Conservation (phyloP, 1,284 basidiomycete species). For the Cryptococcus amylolentus region DNA sequence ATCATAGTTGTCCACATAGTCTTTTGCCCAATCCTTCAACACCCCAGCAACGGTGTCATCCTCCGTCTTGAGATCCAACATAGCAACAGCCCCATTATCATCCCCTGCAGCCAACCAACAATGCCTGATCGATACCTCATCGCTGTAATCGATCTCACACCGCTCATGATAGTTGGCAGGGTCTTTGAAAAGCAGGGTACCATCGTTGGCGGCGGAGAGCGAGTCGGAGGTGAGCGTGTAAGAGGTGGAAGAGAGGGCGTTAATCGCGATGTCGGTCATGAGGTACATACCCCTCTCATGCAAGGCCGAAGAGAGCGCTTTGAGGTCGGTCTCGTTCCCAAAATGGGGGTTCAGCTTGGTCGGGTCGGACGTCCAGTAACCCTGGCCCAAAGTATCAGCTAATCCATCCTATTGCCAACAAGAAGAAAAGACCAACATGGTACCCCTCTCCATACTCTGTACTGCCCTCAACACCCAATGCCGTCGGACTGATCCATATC, state of each 20-base stretch:
- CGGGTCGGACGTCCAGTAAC: conserved; percentile 55
- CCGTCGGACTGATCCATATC: conserved; percentile 50
- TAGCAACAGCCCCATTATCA: conserved; percentile 55
- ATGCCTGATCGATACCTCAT: conserved; percentile 22
- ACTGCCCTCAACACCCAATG: conserved; percentile 58
- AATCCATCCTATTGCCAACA: not conserved
- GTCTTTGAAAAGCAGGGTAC: conserved; percentile 32
- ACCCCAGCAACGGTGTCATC: conserved; percentile 57
- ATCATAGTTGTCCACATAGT: conserved; percentile 60
- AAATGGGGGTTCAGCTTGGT: conserved; percentile 63
- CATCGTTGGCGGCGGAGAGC: conserved; percentile 19
- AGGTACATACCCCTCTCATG: conserved; percentile 67
- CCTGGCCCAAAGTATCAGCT: conserved; percentile 9
- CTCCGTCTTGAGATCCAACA: conserved; percentile 66
- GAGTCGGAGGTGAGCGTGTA: conserved; percentile 19
- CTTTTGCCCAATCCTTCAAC: conserved; percentile 60
- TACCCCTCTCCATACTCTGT: conserved; percentile 54
- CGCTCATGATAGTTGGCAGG: conserved; percentile 27
- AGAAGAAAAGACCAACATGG: conserved; percentile 21
- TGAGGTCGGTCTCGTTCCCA: conserved; percentile 64
- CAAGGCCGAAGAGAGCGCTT: conserved; percentile 60
- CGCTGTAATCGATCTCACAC: conserved; percentile 25
- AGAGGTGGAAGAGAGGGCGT: conserved; percentile 59
- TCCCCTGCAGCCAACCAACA: conserved; percentile 58
- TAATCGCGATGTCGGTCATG: conserved; percentile 74